Conservation (phyloP, 1,139 yeast genomes). For the Diutina ranongensis region DNA sequence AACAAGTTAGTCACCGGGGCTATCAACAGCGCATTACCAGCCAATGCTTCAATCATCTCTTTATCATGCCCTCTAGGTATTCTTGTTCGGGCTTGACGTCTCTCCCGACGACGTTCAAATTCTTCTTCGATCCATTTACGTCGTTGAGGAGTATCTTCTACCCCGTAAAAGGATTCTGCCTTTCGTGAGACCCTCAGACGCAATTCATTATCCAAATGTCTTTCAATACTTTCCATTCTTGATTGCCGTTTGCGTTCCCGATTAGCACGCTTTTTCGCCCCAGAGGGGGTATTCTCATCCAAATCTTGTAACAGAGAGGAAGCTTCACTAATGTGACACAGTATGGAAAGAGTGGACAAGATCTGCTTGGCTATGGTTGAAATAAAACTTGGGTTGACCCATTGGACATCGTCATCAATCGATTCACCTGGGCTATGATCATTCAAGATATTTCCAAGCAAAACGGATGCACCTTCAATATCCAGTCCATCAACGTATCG, state of each 20-base stretch:
- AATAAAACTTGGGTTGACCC: slow-evolving; percentile 3
- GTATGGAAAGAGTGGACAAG: neutral
- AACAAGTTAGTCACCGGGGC: neutral
- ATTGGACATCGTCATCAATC: neutral
- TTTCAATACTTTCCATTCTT: slow-evolving; percentile 73
- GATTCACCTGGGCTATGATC: neutral
- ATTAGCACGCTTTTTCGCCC: slow-evolving; percentile 32
- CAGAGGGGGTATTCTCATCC: neutral
- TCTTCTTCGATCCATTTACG: slow-evolving; percentile 70
- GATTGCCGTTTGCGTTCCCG: slow-evolving; percentile 83
- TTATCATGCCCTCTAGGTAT: neutral
- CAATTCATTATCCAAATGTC: slow-evolving; percentile 81
- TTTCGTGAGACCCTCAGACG: slow-evolving; percentile 65
- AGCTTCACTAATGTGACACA: neutral
- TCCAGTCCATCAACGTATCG: slow-evolving; percentile 3
- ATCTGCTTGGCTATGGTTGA: neutral
- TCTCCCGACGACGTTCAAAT: slow-evolving; percentile 51
- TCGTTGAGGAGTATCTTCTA: slow-evolving; percentile 39
- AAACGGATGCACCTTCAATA: neutral
- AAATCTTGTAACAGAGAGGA: neutral
- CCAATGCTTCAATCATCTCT: slow-evolving; percentile 1
- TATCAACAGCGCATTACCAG: neutral
- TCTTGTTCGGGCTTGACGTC: slow-evolving; percentile 20
- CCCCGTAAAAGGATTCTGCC: slow-evolving; percentile 61
- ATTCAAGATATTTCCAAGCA: neutral